Evolutionary conservation across 805 yeast genomes (phyloP), one percentile per base, ranked within the genome.

Genomic region (Saturnispora quitensis): DNA sequence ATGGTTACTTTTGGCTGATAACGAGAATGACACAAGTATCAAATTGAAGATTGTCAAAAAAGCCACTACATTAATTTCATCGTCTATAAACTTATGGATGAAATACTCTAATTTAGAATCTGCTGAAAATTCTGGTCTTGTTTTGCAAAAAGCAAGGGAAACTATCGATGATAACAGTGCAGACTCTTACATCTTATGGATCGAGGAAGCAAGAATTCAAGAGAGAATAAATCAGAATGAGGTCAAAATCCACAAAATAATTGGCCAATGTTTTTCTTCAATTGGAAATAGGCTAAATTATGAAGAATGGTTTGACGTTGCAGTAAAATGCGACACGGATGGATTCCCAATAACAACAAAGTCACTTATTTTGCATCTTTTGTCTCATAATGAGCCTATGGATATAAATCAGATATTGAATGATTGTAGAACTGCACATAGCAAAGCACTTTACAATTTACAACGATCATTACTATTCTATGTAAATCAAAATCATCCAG

Each of bases 41-140:
- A 78, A 75, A 1, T 60, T 69, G 20, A 76, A 77, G 55, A 73
- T 89, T 52, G 65, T 88, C 3, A 55, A 62, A 1, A 84, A 83
- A 50, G 91, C 96, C 0, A 73, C 83, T 0, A 86, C 83, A 54
- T 63, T 88, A 24, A 73, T 87, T 20, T 89, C 96, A 0, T 52
- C 66, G 1, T 76, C 84, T 35, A 75, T 84, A 60, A 76, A 75
- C 1, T 69, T 90, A 44, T 86, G 95, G 95, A 62, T 78, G 9
- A 71, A 75, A 2, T 68, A 82, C 38, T 74, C 84, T 6, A 71
- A 75, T 2, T 65, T 84, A 38, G 61, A 65, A 31, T 61, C 64
- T 3, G 69, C 72, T 52, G 60, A 65, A 5, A 78, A 76, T 9
- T 83, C 90, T 0, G 78, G 77, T 56, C 61, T 66, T 18, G 69